A percentile compares a stretch with the other conserved stretches of the same genome.
Evolutionary conservation across 495 filamentous ascomycete species (phyloP).

Genomic region (Tetracladium setigerum): DNA sequence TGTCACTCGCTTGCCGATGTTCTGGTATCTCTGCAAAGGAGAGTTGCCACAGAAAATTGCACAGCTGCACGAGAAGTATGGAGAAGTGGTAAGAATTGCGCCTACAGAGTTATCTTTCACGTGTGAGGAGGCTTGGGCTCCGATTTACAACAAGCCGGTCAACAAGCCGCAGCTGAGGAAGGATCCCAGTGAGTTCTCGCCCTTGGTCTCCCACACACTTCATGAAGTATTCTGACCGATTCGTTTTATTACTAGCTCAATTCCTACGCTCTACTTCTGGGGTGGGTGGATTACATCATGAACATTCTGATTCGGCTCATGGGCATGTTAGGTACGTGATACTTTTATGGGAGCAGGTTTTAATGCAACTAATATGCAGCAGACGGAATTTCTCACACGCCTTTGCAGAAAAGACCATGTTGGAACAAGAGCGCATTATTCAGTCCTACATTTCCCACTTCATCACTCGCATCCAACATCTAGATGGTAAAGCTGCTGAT

Average conservation of each 20-base stretch:
- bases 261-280: not conserved
- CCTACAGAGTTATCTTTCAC: constrained; percentile 51
- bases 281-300: not conserved
- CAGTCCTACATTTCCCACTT: constrained; percentile 37
- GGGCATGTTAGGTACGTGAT: constrained; percentile 52
- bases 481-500: constrained; percentile 5
- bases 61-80: constrained; percentile 49
- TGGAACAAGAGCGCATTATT: constrained; percentile 38
- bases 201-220: too few species aligned
- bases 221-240: too few species aligned
- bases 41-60: constrained; percentile 51
- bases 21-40: constrained; percentile 48
- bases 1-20: constrained; percentile 44
- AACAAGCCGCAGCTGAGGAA: constrained; percentile 6
- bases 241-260: too few species aligned
- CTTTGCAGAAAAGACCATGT: constrained; percentile 42
- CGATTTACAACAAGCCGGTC: constrained; percentile 3
- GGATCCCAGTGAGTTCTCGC: not conserved
- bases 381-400: constrained; percentile 47
- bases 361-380: constrained; percentile 43
- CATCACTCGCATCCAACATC: constrained; percentile 39
- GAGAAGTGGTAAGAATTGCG: constrained; percentile 44
- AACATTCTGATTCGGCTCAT: constrained; percentile 41
- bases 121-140: constrained; percentile 31
- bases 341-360: constrained; percentile 31